Evolutionary conservation across 2,329 filamentous ascomycete species (phyloP).

Genomic region (Diaporthe vexans): DNA sequence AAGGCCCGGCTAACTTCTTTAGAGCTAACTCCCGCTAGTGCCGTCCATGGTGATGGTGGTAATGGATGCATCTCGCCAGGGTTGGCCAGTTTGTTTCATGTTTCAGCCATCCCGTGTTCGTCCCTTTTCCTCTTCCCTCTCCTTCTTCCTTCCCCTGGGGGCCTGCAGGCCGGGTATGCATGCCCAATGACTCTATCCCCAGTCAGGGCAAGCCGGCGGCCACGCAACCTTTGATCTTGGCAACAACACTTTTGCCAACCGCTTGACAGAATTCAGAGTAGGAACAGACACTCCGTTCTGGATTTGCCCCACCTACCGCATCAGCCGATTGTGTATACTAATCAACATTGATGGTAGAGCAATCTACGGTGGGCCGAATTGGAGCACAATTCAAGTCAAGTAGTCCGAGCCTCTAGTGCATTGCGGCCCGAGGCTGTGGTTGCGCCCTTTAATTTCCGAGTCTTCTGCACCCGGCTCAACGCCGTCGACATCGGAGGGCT

Average conservation of each 20-base stretch:
- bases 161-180: conserved; percentile 18
- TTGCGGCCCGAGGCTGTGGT: conserved; percentile 33
- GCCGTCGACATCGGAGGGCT: background rate
- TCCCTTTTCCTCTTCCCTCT: conserved; percentile 12
- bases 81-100: conserved; percentile 39
- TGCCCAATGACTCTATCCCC: conserved; percentile 11
- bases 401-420: conserved; percentile 3
- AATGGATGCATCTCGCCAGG: conserved; percentile 6
- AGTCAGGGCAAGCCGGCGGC: conserved; percentile 4
- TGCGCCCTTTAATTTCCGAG: conserved; percentile 27
- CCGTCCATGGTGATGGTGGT: background rate
- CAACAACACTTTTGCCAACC: background rate
- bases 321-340: background rate
- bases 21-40: background rate
- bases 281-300: background rate
- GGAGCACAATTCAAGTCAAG: background rate
- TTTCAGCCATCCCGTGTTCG: conserved; percentile 39
- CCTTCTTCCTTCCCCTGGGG: conserved; percentile 3
- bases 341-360: background rate
- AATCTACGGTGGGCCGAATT: conserved; percentile 22
- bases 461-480: conserved; percentile 14
- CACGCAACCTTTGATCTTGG: conserved; percentile 27
- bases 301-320: background rate
- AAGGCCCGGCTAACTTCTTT: conserved; percentile 5
- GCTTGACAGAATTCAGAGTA: background rate